Percentiles rank a stretch among this genome's conserved stretches.
These are phyloP conservation scores for Hypoxylon sp. DNA, from an alignment of 2,329 filamentous ascomycete genomes.

Conservation along the genomic window DNA sequence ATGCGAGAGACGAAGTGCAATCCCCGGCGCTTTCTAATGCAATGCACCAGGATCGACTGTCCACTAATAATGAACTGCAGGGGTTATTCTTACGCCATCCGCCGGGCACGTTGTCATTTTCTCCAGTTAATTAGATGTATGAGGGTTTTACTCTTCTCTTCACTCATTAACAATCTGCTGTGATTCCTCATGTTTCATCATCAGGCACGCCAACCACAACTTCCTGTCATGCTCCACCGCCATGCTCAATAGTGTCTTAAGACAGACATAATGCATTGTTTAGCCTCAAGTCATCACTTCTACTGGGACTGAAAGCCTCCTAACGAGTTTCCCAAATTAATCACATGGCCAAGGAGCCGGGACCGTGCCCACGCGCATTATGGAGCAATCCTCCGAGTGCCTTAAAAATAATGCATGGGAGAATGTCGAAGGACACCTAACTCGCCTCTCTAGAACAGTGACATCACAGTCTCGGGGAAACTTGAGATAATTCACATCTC, in stretches of 20 bases:
- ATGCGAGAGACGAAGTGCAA: conserved; percentile 29
- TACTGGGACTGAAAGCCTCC: conserved; percentile 9
- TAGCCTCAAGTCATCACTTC: conserved; percentile 38
- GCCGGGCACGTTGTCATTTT: conserved; percentile 13
- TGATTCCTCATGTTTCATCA: conserved; percentile 44
- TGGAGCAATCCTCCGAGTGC: conserved; percentile 28
- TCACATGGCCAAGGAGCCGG: conserved; percentile 33
- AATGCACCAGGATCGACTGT: conserved; percentile 22
- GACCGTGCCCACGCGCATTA: conserved; percentile 38
- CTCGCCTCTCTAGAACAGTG: conserved; percentile 29
- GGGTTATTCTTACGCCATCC: conserved; percentile 25
- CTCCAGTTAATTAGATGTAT: conserved; percentile 27
- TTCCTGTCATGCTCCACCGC: conserved; percentile 29
- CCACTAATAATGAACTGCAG: conserved; percentile 26
- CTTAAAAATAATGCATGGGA: conserved; percentile 41
- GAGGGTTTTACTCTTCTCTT: conserved; percentile 26
- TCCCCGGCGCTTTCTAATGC: conserved; percentile 25
- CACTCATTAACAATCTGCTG: conserved; percentile 26
- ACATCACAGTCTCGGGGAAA: conserved; percentile 28
- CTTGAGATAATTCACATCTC: conserved; percentile 29
- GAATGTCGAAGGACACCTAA: conserved; percentile 29
- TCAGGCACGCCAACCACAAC: conserved; percentile 40
- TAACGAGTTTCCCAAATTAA: conserved; percentile 16
- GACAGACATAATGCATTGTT: conserved; percentile 28
- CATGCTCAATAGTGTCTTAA: conserved; percentile 19